Base-by-base conservation (phyloP, 1,139 yeast species). In the Candida pseudocylindracea region DNA sequence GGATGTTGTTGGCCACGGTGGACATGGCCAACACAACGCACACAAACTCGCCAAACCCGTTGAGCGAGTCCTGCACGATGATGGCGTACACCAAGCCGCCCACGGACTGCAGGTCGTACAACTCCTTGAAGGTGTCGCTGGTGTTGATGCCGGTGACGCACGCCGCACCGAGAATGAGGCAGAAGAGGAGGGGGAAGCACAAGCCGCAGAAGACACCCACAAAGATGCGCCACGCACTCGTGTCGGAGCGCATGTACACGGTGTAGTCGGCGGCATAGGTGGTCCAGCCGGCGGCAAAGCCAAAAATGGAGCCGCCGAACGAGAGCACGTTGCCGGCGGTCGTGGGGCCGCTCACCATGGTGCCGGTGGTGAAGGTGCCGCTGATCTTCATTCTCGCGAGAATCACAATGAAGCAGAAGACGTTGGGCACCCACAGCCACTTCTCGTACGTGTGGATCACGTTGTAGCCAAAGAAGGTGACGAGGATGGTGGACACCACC, bases 241-340 rank as follows among this genome's bases (percentile, higher is more conserved):
- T 69, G 46, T 68, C 60, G 46, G 67, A 60, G 37, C 61, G 66
- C 66, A 79, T 83, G 57, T 81, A 85, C 34, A 76, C 85, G 35
- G 93, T 80, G 55, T 83, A 85, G 55, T 83, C 95, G 30, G 93
- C 71, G 31, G 94, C 91, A 46, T 75, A 80, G 20, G 94, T 75
- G 36, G 92, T 70, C 95, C 95, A 83, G 39, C 95, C 95, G 36
- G 93, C 69, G 33, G 94, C 93, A 46, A 76, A 85, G 40, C 95
- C 95, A 45, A 66, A 85, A 40, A 79, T 54, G 33, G 93, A 58
- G 48, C 83, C 74, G 49, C 95, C 95, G 44, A 78, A 81, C 29
- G 91, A 72, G 36, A 85, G 60, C 27, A 81, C 88, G 44, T 54
- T 48, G 42, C 85, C 94, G 31, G 92, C 92, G 34, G 72, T 64